A percentile compares a stretch with the other conserved stretches of the same genome.
Evolutionary conservation across 2,329 filamentous ascomycete genomes (phyloP).

Genomic region (Stachybotrys elegans): DNA sequence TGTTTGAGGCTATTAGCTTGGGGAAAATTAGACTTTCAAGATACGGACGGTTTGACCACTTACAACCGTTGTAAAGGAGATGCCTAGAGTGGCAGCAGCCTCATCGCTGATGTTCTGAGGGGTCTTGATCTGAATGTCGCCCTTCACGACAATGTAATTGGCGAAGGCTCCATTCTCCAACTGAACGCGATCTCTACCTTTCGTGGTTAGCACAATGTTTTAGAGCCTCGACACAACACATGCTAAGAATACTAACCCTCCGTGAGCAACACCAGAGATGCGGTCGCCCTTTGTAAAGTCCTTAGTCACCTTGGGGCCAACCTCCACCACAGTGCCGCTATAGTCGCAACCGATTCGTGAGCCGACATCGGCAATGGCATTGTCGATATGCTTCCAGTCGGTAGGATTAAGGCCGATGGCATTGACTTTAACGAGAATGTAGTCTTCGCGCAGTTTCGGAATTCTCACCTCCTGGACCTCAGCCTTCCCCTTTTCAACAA

Average conservation of each 20-base stretch:
- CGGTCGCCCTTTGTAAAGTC: slow-evolving; percentile 42
- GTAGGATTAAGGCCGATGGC: slow-evolving; percentile 27
- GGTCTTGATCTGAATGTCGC: slow-evolving; percentile 34
- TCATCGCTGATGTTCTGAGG: slow-evolving; percentile 33
- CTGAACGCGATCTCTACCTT: slow-evolving; percentile 5
- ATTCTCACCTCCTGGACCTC: slow-evolving; percentile 21
- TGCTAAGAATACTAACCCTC: slow-evolving; percentile 12
- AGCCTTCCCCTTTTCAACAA: no score
- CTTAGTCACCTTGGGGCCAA: slow-evolving; percentile 36
- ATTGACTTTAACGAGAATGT: slow-evolving; percentile 24
- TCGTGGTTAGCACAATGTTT: not conserved
- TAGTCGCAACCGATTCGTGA: slow-evolving; percentile 37
- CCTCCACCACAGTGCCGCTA: slow-evolving; percentile 39
- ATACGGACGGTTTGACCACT: no score
- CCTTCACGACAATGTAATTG: slow-evolving; percentile 32
- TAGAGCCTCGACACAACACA: no score
- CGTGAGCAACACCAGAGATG: slow-evolving; percentile 32
- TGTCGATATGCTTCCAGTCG: slow-evolving; percentile 26
- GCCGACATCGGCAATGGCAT: slow-evolving; percentile 6
- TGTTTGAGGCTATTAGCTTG: not conserved
- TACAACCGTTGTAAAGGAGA: slow-evolving; percentile 31
- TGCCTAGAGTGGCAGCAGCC: slow-evolving; percentile 39
- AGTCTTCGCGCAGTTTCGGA: slow-evolving; percentile 14
- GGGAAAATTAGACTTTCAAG: not conserved
- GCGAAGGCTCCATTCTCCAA: slow-evolving; percentile 38